Base-by-base conservation (phyloP, 1,284 basidiomycete genomes). In the Cryptococcus deneoformans region DNA sequence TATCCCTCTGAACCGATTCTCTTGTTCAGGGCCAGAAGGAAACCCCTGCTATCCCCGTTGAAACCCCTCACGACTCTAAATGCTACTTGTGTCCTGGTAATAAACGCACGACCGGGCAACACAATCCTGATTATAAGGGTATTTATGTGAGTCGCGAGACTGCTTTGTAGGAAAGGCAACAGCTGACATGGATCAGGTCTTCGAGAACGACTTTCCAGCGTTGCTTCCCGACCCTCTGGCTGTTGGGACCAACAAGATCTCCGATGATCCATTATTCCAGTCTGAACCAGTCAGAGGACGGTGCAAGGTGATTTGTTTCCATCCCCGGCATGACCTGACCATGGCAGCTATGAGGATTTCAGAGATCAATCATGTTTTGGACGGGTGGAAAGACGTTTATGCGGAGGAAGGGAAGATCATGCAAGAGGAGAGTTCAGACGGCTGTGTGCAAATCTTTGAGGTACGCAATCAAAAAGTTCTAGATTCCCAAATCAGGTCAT, bases 51-150 rank as follows among this genome's bases (percentile, higher is more conserved):
- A 55, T 80, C 1, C 65, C 77, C 6, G 71, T 77, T 40, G 80
- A 89, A 2, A 89, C 88, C 0, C 60, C 81, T 43, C 86, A 92
- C 72, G 93, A 96, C 68, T 81, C 84, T 4, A 79, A 81, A 44
- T 98, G 94, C 72, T 95, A 92, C 75, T 84, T 97, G 46, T 98
- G 94, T 69, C 93, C 94, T 0, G 87, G 92, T 14, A 96, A 97
- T 72, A 69, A 77, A 29, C 84, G 94, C 14, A 86, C 87, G 0
- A 86, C 86, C 6, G 92, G 91, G 0, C 77, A 84, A 57, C 72
- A 76, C 57, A 96, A 93, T 70, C 86, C 85, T 2, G 62, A 78
- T 11, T 97, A 93, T 78, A 74, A 80, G 6, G 77, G 84, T 16
- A 92, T 88, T 2, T 87, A 82, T 72, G 79, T 84, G 57, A 60